Evolutionary conservation across 768 basidiomycete genomes (phyloP).

Genomic region (Mycena polygramma): DNA sequence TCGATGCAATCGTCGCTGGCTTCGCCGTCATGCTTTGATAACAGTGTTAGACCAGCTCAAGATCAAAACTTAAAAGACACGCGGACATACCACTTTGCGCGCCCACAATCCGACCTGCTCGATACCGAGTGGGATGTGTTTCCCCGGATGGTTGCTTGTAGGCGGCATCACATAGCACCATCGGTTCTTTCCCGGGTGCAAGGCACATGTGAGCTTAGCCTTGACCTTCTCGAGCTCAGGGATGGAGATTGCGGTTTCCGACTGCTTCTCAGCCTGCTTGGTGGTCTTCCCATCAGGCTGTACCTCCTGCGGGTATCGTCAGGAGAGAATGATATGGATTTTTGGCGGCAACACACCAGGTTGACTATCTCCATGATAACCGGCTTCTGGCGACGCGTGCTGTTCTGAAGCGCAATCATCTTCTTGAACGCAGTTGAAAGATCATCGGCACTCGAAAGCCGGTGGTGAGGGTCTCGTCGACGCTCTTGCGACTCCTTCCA

Average conservation of each 20-base stretch:
- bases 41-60: background rate
- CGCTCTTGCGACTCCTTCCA: conserved; percentile 14
- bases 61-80: background rate
- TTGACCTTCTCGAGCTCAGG: conserved; percentile 15
- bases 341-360: background rate
- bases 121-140: conserved; percentile 6
- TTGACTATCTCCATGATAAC: conserved; percentile 17
- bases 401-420: background rate
- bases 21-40: conserved; percentile 13
- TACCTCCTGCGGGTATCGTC: background rate
- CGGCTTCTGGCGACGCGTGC: background rate
- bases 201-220: conserved; percentile 9
- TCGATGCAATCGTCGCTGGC: background rate
- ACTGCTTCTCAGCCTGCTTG: conserved; percentile 8
- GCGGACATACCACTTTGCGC: conserved; percentile 7
- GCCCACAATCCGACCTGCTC: conserved; percentile 12
- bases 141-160: background rate
- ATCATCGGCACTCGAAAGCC: background rate
- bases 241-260: conserved; percentile 9
- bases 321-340: background rate
- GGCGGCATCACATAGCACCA: conserved; percentile 24
- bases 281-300: conserved; percentile 20
- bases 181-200: conserved; percentile 16
- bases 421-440: background rate
- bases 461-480: background rate